phyloP scores from a whole-genome alignment of 208 protist genomes.

The Naegleria lovaniensis region DNA sequence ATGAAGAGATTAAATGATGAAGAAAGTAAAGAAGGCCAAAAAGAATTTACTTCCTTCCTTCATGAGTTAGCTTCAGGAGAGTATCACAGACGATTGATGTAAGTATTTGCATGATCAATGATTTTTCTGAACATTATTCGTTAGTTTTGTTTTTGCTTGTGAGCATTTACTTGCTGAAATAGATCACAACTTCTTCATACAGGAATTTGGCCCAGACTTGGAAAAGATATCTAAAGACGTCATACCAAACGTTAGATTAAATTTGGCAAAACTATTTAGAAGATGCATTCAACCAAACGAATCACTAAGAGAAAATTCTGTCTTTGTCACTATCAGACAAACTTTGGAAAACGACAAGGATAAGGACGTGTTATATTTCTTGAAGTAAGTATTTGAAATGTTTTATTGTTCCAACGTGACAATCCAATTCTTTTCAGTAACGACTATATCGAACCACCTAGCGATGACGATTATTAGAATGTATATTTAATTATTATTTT shows the following conservation, averaged over 20 bases:
- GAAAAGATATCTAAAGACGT: conserved; percentile 57
- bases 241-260: conserved; percentile 77
- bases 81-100: conserved; percentile 23
- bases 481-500: background rate
- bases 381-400: background rate
- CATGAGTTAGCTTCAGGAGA: conserved; percentile 29
- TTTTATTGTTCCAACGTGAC: background rate
- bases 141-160: conserved; percentile 21
- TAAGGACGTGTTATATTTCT: conserved; percentile 19
- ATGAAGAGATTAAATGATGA: background rate
- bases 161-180: conserved; percentile 31
- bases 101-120: background rate
- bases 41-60: background rate
- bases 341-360: conserved; percentile 14
- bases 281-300: background rate
- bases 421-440: background rate
- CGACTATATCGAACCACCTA: background rate
- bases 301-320: background rate
- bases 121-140: background rate
- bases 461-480: background rate
- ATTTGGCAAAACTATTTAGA: conserved; percentile 57
- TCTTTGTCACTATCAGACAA: background rate
- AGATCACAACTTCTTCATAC: conserved; percentile 24
- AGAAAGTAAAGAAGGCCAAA: background rate
- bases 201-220: conserved; percentile 53